A percentile compares a stretch with the other conserved stretches of the same genome.
Evolutionary conservation across 495 filamentous ascomycete species (phyloP).

Genomic region (Annulohypoxylon nitens): DNA sequence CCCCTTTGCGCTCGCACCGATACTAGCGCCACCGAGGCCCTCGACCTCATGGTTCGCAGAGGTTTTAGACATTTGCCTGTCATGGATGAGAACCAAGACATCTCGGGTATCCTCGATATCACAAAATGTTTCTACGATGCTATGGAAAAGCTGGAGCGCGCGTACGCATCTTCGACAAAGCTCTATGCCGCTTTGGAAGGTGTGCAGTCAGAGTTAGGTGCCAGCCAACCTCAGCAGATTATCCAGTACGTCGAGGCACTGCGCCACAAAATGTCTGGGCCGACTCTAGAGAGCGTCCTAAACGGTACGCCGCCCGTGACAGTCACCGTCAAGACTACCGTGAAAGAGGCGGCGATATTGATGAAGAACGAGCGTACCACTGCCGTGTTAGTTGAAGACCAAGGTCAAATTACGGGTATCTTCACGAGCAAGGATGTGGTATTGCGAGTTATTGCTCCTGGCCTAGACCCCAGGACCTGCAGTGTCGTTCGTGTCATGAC

Average conservation of each 20-base stretch:
- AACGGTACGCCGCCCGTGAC: constrained; percentile 93
- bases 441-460: constrained; percentile 96
- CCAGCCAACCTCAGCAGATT: constrained; percentile 96
- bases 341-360: constrained; percentile 90
- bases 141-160: constrained; percentile 98
- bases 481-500: constrained; percentile 99
- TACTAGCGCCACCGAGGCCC: constrained; percentile 95
- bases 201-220: constrained; percentile 97
- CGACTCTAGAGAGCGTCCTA: constrained; percentile 93
- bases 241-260: constrained; percentile 98
- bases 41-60: constrained; percentile 98
- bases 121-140: constrained; percentile 99
- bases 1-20: constrained; percentile 96
- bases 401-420: constrained; percentile 97
- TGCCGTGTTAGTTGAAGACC: constrained; percentile 94
- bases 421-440: constrained; percentile 99
- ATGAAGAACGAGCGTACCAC: constrained; percentile 99
- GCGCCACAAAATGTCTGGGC: constrained; percentile 96
- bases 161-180: constrained; percentile 95
- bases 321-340: constrained; percentile 93
- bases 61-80: constrained; percentile 97
- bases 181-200: constrained; percentile 97
- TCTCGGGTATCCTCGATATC: constrained; percentile 97
- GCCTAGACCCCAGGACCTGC: constrained; percentile 92
- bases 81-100: constrained; percentile 99